Percentiles rank a stretch among this genome's conserved stretches.
phyloP scores from a whole-genome alignment of 1,284 basidiomycete species.

The Leccinum ponderosum region DNA sequence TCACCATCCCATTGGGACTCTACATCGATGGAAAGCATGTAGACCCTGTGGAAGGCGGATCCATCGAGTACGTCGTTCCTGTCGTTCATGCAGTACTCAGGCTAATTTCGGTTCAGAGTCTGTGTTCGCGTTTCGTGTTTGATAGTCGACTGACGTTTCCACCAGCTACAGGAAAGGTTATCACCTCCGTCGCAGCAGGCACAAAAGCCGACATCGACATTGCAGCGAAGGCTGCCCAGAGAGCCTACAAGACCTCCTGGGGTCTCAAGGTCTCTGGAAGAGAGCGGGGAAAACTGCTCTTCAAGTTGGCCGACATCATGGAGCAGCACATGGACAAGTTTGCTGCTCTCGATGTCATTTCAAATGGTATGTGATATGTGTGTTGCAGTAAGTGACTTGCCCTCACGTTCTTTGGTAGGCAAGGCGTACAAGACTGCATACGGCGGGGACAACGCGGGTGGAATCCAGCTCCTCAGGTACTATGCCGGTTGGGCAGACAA shows the following conservation, averaged over 20 bases:
- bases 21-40: conserved; percentile 31
- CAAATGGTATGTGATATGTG: conserved; percentile 40
- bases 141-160: background rate
- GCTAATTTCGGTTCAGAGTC: conserved; percentile 16
- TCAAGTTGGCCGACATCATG: conserved; percentile 66
- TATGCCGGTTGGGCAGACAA: conserved; percentile 48
- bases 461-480: conserved; percentile 45
- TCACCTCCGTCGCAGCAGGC: conserved; percentile 24
- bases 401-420: conserved; percentile 21
- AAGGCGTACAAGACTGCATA: conserved; percentile 55
- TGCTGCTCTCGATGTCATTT: conserved; percentile 64
- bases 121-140: background rate
- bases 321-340: conserved; percentile 64
- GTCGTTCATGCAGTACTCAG: background rate
- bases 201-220: conserved; percentile 27
- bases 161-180: conserved; percentile 23
- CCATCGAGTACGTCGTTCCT: conserved; percentile 23
- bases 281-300: conserved; percentile 57
- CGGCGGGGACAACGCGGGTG: conserved; percentile 50
- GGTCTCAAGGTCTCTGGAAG: conserved; percentile 53
- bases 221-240: conserved; percentile 46
- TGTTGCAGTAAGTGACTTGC: background rate
- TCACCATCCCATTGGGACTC: conserved; percentile 26
- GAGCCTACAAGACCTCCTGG: conserved; percentile 49
- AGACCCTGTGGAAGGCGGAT: conserved; percentile 21